Percentiles rank a stretch among this genome's conserved stretches.
These are phyloP conservation scores for Xenoacremonium recifei DNA, from an alignment of 2,329 filamentous ascomycete species.

Conservation along the genomic window DNA sequence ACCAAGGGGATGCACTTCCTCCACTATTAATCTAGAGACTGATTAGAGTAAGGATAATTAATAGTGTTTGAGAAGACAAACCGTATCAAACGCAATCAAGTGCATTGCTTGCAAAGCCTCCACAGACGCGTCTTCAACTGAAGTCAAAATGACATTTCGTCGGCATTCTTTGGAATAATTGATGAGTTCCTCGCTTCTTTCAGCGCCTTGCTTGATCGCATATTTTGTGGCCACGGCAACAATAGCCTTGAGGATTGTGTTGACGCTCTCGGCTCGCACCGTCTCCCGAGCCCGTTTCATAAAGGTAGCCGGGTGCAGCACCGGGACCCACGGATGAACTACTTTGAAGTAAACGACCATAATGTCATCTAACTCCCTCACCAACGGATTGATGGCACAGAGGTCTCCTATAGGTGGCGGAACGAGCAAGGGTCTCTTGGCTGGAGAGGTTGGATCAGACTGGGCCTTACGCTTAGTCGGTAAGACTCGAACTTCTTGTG, in stretches of 20 bases:
- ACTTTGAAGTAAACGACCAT: not conserved
- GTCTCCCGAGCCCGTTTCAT: not conserved
- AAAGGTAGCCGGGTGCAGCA: not conserved
- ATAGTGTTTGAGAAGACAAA: not conserved
- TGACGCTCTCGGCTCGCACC: not conserved
- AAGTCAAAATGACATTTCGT: not conserved
- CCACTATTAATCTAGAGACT: not conserved
- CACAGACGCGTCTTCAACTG: not conserved
- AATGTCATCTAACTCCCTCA: not conserved
- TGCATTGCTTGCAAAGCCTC: not conserved
- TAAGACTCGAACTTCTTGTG: too few relatives aligned
- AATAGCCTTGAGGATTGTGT: not conserved
- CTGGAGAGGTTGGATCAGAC: not conserved
- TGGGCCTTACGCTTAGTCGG: not conserved
- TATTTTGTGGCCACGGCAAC: not conserved
- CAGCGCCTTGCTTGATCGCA: not conserved
- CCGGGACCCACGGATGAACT: not conserved
- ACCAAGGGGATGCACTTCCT: not conserved
- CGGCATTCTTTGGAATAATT: too few relatives aligned
- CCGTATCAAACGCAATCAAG: not conserved
- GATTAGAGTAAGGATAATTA: too few relatives aligned
- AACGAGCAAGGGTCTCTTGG: not conserved
- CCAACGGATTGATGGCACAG: not conserved
- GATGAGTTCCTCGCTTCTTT: not conserved
- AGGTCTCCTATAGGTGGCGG: not conserved